Base-by-base conservation (phyloP, 495 filamentous ascomycete species). In the Coniosporium apollinis region DNA sequence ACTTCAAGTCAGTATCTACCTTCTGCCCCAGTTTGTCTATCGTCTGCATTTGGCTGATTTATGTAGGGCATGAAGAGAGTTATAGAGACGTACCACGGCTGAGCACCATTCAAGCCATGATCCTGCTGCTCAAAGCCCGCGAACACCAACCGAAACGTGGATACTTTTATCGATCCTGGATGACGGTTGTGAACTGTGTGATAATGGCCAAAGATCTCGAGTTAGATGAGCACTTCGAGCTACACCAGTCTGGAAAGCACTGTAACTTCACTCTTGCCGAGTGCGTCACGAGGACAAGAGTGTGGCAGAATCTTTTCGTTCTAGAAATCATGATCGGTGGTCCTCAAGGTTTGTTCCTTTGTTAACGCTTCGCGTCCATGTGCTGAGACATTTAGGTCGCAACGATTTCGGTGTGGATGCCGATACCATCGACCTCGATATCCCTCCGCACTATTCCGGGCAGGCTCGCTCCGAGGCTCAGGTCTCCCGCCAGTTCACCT, bases 141-240 rank as follows among this genome's bases (percentile, higher is more conserved):
- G 89, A 97, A 53, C 76, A 82, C 20, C 71, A 78, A 8, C 91
- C 91, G 2, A 89, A 89, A 51, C 75, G 83, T 47, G 89, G 89
- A 1, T 97, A 97, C 54, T 97, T 89, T 56, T 96, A 86, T 51
- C 73, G 89, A 17, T 97, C 89, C 8, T 97, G 89, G 89, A 94
- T 94, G 72, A 91, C 81, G 5, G 74, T 94, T 30, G 86, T 93
- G 36, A 84, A 81, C 28, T 76, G 86, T 36, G 76, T 94, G 16
- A 75, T 82, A 8, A 91, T 97, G 81, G 83, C 75, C 28, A 85
- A 91, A 46, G 89, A 97, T 51, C 64, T 97, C 36, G 85, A 83
- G 28, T 64, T 97, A 5, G 75, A 94, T 50, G 83, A 91, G 49
- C 89, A 97, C 57, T 72, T 73, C 44, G 72, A 73, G 28, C 65